phyloP scores from a whole-genome alignment of 1,284 basidiomycete species.

The Moesziomyces sp. region DNA sequence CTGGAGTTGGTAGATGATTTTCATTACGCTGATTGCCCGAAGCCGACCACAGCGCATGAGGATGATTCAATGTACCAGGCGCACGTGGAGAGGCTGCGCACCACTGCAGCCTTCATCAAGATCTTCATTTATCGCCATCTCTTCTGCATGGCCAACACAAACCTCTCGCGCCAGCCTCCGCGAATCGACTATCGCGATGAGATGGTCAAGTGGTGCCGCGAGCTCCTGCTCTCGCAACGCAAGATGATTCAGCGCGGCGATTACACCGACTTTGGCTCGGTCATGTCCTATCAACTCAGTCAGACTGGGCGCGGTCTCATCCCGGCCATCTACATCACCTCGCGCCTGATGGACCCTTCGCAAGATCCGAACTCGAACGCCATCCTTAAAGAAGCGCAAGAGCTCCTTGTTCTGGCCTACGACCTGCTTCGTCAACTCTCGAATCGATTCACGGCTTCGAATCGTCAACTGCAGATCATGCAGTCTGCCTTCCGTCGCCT shows the following conservation, averaged over 20 bases:
- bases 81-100: constrained; percentile 42
- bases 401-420: constrained; percentile 45
- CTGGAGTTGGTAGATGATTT: constrained; percentile 46
- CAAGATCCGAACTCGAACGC: constrained; percentile 31
- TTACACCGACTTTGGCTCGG: constrained; percentile 47
- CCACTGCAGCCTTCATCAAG: constrained; percentile 47
- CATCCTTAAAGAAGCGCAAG: constrained; percentile 43
- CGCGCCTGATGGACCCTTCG: constrained; percentile 41
- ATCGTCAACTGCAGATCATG: constrained; percentile 51
- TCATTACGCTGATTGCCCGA: constrained; percentile 38
- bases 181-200: constrained; percentile 46
- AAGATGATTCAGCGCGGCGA: constrained; percentile 50
- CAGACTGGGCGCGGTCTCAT: constrained; percentile 46
- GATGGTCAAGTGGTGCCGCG: constrained; percentile 51
- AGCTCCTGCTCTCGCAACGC: constrained; percentile 45
- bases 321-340: constrained; percentile 49
- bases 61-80: constrained; percentile 47
- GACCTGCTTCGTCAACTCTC: constrained; percentile 40
- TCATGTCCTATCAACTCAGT: constrained; percentile 51
- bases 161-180: constrained; percentile 39
- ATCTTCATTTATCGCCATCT: constrained; percentile 49
- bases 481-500: constrained; percentile 43
- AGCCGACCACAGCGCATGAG: constrained; percentile 36
- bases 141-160: constrained; percentile 33
- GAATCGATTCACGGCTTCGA: constrained; percentile 36